Evolutionary conservation across 73 alveolate genomes (phyloP).

Genomic region (Tetrahymena elliotti): DNA sequence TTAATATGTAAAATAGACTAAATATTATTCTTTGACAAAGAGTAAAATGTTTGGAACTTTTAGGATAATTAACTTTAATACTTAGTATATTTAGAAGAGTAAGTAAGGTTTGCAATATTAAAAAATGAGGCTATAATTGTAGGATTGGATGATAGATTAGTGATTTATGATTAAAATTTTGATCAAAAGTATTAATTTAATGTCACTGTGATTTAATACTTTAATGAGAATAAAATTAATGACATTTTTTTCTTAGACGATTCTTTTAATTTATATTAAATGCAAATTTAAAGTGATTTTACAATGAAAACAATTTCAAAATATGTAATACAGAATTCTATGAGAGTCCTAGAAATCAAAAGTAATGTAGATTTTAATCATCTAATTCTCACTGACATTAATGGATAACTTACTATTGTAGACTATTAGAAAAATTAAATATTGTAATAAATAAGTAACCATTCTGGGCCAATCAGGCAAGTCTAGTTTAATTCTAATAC

Average conservation of each 20-base stretch:
- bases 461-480: neutral
- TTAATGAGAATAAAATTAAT: no score
- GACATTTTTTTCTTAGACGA: no score
- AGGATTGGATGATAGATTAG: neutral
- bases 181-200: no score
- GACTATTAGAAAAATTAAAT: neutral
- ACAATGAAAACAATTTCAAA: no score
- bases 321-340: no score
- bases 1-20: neutral
- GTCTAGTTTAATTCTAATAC: neutral
- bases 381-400: neutral
- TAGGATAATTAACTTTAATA: neutral
- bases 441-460: neutral
- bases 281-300: no score
- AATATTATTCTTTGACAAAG: neutral
- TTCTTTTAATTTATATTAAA: no score
- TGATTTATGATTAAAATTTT: neutral
- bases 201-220: no score
- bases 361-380: neutral
- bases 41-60: neutral
- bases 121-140: neutral
- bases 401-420: neutral
- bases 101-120: neutral
- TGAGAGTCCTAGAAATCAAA: no score
- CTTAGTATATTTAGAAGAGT: neutral